Conservation (phyloP, 179 eudicot genomes). For the Gypsophila paniculata region DNA sequence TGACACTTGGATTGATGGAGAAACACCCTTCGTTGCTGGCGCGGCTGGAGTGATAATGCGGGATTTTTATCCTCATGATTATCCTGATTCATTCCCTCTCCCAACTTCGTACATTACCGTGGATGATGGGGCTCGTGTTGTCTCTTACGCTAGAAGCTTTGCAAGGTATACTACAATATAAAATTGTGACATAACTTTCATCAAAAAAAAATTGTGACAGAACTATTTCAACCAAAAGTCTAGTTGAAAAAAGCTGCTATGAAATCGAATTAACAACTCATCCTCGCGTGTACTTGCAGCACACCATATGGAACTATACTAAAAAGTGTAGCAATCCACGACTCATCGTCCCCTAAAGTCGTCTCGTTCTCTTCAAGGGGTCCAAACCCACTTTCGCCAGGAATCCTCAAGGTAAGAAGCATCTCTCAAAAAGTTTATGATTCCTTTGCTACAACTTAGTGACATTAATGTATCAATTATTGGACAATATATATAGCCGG, state of each 20-base stretch:
- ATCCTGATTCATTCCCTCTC: conserved; percentile 8
- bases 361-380: conserved; percentile 25
- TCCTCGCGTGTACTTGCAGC: not conserved
- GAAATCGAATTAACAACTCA: not conserved
- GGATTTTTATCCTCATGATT: not conserved
- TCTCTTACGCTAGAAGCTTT: conserved; percentile 24
- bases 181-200: not conserved
- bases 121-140: conserved; percentile 12
- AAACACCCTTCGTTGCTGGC: conserved; percentile 14
- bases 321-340: conserved; percentile 7
- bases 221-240: not conserved
- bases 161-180: conserved; percentile 18
- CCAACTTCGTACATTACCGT: conserved; percentile 23
- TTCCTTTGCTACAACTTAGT: not conserved
- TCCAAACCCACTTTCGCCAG: conserved; percentile 13
- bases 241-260: not conserved
- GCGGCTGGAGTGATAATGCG: conserved; percentile 29
- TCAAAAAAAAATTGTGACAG: not conserved
- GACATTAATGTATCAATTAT: not conserved
- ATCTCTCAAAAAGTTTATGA: not conserved
- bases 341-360: not conserved
- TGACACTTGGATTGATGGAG: not conserved
- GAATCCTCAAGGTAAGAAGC: conserved; percentile 21
- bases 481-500: conserved; percentile 13
- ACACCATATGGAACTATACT: conserved; percentile 13